Percentiles rank a stretch among this genome's conserved stretches.
Evolutionary conservation across 2,329 filamentous ascomycete species (phyloP).

Genomic region (Colletotrichum sp.): DNA sequence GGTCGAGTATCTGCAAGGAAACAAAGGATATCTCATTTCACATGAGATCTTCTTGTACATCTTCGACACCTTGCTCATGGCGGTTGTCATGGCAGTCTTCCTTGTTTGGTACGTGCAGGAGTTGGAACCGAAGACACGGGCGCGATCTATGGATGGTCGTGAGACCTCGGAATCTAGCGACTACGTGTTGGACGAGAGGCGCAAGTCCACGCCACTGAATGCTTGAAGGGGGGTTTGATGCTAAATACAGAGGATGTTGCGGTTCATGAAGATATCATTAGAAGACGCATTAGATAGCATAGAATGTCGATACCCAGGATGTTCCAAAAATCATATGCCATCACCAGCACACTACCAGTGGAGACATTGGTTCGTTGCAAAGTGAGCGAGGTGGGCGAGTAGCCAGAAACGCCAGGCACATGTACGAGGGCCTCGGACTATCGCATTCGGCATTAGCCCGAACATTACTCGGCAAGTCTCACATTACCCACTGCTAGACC

Average conservation of each 20-base stretch:
- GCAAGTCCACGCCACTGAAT: neutral
- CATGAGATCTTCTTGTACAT: constrained; percentile 47
- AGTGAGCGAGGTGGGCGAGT: neutral
- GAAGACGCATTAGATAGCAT: neutral
- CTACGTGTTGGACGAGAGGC: neutral
- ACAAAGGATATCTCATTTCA: constrained; percentile 41
- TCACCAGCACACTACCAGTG: neutral
- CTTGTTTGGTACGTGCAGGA: constrained; percentile 6
- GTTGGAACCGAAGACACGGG: neutral
- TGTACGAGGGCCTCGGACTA: neutral
- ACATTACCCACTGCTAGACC: neutral
- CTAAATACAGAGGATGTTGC: neutral
- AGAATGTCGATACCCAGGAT: neutral
- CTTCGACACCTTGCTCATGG: constrained; percentile 48
- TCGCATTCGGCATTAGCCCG: neutral
- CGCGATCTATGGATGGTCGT: neutral
- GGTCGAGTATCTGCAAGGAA: constrained; percentile 50
- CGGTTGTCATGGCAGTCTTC: constrained; percentile 37
- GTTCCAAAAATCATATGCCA: neutral
- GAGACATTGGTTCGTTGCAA: neutral
- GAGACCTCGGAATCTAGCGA: neutral
- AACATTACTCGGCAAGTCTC: neutral
- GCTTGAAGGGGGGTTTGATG: neutral
- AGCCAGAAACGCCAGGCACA: neutral
- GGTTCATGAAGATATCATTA: neutral